phyloP scores from a whole-genome alignment of 2,329 filamentous ascomycete species.

The Clarireedia hainanense region DNA sequence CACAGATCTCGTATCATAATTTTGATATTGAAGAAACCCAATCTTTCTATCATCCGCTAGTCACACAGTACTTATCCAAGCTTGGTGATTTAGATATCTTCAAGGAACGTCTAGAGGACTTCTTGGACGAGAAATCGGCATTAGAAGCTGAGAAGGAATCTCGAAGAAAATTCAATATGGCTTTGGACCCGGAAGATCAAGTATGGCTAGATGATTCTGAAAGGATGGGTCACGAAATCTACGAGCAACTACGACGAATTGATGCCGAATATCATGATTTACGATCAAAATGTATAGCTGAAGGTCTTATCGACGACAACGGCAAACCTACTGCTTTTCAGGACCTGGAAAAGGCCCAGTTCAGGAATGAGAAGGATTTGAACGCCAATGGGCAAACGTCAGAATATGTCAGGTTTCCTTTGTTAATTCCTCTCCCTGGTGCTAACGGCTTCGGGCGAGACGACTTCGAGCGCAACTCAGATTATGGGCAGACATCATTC shows the following conservation, averaged over 20 bases:
- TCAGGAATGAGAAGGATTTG: too few relatives aligned
- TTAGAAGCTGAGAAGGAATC: slow-evolving; percentile 11
- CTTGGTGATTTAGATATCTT: slow-evolving; percentile 18
- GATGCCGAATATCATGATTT: slow-evolving; percentile 10
- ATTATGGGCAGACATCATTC: too few relatives aligned
- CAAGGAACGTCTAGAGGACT: slow-evolving; percentile 13
- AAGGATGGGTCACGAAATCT: slow-evolving; percentile 1
- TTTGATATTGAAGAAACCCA: background rate
- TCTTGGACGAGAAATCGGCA: slow-evolving; percentile 9
- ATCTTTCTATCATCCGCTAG: slow-evolving; percentile 13
- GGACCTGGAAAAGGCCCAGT: too few relatives aligned
- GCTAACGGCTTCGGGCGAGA: too few relatives aligned
- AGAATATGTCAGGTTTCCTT: too few relatives aligned
- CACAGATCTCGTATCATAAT: background rate
- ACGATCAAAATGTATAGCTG: slow-evolving; percentile 11
- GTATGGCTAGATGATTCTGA: slow-evolving; percentile 14
- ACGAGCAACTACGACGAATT: slow-evolving; percentile 5
- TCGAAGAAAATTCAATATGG: slow-evolving; percentile 3
- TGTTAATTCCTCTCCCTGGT: too few relatives aligned
- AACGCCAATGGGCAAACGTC: too few relatives aligned
- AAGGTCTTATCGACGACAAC: slow-evolving; percentile 19
- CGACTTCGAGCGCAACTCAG: too few relatives aligned
- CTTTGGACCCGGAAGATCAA: slow-evolving; percentile 13
- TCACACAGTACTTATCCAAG: slow-evolving; percentile 12
- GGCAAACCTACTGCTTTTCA: slow-evolving; percentile 10